A percentile compares a stretch with the other conserved stretches of the same genome.
phyloP scores from a whole-genome alignment of 495 filamentous ascomycete genomes.

The Melanomma pulvis-pyrius region DNA sequence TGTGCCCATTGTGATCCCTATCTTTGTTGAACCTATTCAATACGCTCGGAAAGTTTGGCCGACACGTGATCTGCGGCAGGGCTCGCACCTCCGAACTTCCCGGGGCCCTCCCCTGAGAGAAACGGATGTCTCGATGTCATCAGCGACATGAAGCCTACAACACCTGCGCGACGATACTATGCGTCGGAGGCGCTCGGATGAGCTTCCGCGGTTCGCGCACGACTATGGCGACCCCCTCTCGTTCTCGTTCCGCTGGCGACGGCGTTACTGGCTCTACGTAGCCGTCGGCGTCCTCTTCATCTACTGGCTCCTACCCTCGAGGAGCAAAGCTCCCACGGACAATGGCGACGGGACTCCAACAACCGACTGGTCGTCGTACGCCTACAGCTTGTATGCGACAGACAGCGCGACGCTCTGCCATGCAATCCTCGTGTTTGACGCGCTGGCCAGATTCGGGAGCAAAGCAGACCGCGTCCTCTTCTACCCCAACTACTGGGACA shows the following conservation, averaged over 20 bases:
- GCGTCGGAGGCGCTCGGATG: conserved; percentile 34
- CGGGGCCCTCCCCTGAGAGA: conserved; percentile 5
- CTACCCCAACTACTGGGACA: conserved; percentile 44
- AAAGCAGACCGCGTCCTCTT: conserved; percentile 45
- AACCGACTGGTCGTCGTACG: conserved; percentile 40
- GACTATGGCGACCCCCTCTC: not conserved
- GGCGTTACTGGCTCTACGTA: conserved; percentile 20
- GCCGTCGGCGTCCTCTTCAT: conserved; percentile 24
- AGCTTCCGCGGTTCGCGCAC: conserved; percentile 31
- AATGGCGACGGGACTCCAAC: not conserved
- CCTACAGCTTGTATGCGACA: conserved; percentile 47
- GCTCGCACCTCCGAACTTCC: conserved; percentile 25
- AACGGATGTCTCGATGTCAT: not conserved
- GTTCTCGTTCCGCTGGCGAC: conserved; percentile 29
- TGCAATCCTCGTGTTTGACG: conserved; percentile 44
- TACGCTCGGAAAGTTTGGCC: too few species aligned
- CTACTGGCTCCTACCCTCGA: conserved; percentile 15
- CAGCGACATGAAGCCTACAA: conserved; percentile 16
- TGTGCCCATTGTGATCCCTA: not conserved
- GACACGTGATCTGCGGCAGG: conserved; percentile 8
- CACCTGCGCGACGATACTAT: conserved; percentile 17
- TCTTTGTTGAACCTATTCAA: too few species aligned
- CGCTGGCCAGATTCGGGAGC: conserved; percentile 41
- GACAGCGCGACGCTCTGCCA: conserved; percentile 46
- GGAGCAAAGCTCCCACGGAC: not conserved